phyloP scores from a whole-genome alignment of 164 flowering plant species.

The Vitis amurensis region DNA sequence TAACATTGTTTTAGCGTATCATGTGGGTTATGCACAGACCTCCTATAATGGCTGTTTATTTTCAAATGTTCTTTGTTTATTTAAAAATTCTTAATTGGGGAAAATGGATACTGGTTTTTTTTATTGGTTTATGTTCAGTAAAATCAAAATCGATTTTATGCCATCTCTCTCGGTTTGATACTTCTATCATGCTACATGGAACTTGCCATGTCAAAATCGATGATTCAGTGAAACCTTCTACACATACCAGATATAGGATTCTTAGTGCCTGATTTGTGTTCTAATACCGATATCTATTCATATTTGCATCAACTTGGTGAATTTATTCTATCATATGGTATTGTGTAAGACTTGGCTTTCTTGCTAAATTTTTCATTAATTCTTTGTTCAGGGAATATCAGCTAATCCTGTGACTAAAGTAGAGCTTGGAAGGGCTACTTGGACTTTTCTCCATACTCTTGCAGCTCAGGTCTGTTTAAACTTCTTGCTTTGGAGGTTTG shows the following conservation, averaged over 20 bases:
- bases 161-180: too few species aligned
- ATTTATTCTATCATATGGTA: not conserved
- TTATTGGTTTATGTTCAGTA: not conserved
- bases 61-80: not conserved
- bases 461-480: conserved; percentile 73
- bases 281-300: too few species aligned
- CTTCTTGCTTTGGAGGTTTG: not conserved
- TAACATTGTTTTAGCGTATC: not conserved
- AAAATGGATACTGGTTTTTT: too few species aligned
- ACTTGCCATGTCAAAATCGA: too few species aligned
- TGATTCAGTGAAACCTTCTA: too few species aligned
- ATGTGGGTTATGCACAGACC: not conserved
- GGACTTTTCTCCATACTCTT: conserved; percentile 96
- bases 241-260: too few species aligned
- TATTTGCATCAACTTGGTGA: not conserved
- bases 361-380: not conserved
- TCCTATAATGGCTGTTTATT: not conserved
- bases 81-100: too few species aligned
- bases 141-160: not conserved
- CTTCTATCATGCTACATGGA: too few species aligned
- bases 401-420: conserved; percentile 75
- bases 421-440: conserved; percentile 93
- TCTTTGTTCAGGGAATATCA: conserved; percentile 38
- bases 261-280: too few species aligned
- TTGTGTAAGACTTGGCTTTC: not conserved